Conservation (phyloP, 2,329 filamentous ascomycete genomes). For the Colletotrichum godetiae region DNA sequence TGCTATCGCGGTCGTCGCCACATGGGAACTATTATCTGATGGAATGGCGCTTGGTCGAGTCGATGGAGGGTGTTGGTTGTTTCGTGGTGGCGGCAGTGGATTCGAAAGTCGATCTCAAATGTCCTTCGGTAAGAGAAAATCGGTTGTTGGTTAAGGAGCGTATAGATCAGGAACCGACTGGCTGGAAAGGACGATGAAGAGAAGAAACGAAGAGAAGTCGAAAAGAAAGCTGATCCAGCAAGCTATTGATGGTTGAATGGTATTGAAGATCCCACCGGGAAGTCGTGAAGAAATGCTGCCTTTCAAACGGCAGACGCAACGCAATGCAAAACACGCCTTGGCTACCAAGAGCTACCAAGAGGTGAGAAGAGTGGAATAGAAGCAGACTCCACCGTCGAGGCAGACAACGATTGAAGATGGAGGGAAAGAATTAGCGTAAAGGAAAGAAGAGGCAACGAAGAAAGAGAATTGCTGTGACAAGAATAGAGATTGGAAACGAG, state of each 20-base stretch:
- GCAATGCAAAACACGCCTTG: constrained; percentile 24
- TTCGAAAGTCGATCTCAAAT: neutral
- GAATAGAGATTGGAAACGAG: constrained; percentile 16
- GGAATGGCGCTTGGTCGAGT: neutral
- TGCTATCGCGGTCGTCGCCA: constrained; percentile 34
- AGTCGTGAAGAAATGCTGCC: constrained; percentile 11
- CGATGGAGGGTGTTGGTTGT: neutral
- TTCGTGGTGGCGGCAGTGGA: neutral
- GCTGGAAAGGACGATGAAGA: neutral
- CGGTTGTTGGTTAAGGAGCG: neutral
- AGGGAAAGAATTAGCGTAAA: neutral
- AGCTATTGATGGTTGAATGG: constrained; percentile 4
- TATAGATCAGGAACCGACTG: neutral
- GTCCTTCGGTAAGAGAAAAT: neutral
- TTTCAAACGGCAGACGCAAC: constrained; percentile 29
- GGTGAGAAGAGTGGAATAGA: constrained; percentile 9
- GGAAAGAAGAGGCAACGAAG: constrained; percentile 13
- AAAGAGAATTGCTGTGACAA: constrained; percentile 6
- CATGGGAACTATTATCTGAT: constrained; percentile 27
- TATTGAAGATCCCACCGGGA: constrained; percentile 16
- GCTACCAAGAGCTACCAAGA: neutral
- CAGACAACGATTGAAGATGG: constrained; percentile 27
- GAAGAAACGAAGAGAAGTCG: neutral
- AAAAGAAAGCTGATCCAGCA: neutral
- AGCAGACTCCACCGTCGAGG: constrained; percentile 30